Percentiles rank a stretch among this genome's conserved stretches.
phyloP scores from a whole-genome alignment of 352 stramenopile species.

The Hyaloperonospora arabidopsidis region DNA sequence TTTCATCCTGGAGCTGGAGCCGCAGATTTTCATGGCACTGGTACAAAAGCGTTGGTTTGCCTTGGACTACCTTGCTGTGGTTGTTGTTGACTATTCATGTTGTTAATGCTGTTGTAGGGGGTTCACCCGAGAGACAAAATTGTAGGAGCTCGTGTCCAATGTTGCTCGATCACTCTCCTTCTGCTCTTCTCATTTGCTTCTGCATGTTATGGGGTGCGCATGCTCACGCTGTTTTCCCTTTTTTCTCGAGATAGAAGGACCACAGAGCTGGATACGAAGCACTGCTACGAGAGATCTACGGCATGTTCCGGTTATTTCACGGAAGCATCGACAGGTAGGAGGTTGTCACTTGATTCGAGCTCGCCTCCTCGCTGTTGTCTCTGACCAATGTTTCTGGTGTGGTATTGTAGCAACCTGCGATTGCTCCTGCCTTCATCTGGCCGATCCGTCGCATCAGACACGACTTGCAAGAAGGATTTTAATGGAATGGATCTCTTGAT shows the following conservation, averaged over 20 bases:
- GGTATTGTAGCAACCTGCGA: slow-evolving; percentile 22
- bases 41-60: slow-evolving; percentile 15
- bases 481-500: slow-evolving; percentile 52
- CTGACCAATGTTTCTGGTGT: neutral
- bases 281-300: slow-evolving; percentile 40
- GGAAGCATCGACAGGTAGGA: slow-evolving; percentile 39
- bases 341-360: neutral
- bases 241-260: slow-evolving; percentile 24
- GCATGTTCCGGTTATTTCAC: slow-evolving; percentile 48
- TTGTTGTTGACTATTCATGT: slow-evolving; percentile 2
- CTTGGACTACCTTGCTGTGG: neutral
- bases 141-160: slow-evolving; percentile 14
- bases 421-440: slow-evolving; percentile 6
- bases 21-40: slow-evolving; percentile 52
- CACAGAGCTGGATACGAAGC: slow-evolving; percentile 29
- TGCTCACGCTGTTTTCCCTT: slow-evolving; percentile 7
- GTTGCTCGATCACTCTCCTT: no score
- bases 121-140: slow-evolving; percentile 25
- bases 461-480: slow-evolving; percentile 1
- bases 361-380: neutral
- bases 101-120: slow-evolving; percentile 19
- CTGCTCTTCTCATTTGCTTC: neutral
- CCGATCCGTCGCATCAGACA: neutral
- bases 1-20: slow-evolving; percentile 48
- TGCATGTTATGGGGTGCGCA: neutral